Percentiles rank a stretch among this genome's conserved stretches.
Conservation (phyloP, 352 stramenopile genomes). For the Globisporangium megalacanthum region DNA sequence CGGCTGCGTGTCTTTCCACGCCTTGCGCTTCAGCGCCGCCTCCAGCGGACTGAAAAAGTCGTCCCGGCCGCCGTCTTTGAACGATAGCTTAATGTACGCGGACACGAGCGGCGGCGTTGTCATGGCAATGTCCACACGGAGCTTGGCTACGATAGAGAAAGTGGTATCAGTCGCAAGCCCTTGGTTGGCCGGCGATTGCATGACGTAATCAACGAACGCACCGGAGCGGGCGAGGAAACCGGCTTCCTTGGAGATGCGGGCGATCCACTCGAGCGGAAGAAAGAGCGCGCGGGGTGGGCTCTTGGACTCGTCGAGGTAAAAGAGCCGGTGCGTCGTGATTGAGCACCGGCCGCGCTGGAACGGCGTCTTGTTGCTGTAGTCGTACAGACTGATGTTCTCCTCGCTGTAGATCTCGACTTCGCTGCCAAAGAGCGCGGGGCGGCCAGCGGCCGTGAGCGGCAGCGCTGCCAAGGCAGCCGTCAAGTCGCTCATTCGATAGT, state of each 20-base stretch:
- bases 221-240: constrained; percentile 76
- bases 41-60: constrained; percentile 79
- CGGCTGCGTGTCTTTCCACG: constrained; percentile 74
- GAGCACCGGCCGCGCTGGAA: constrained; percentile 67
- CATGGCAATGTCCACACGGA: constrained; percentile 64
- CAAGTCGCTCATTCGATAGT: background rate
- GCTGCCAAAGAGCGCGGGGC: constrained; percentile 64
- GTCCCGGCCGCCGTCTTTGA: constrained; percentile 80
- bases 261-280: constrained; percentile 69
- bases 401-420: constrained; percentile 89
- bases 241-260: constrained; percentile 65
- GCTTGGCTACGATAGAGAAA: constrained; percentile 35
- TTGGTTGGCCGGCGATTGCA: too few relatives aligned
- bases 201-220: background rate
- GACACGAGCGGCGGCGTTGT: constrained; percentile 29
- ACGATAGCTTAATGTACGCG: constrained; percentile 82
- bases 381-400: constrained; percentile 79
- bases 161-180: background rate
- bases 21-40: constrained; percentile 53
- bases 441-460: constrained; percentile 58
- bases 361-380: constrained; percentile 70
- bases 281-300: constrained; percentile 55
- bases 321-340: constrained; percentile 79
- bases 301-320: constrained; percentile 68
- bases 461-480: constrained; percentile 37